Percentiles rank a stretch among this genome's conserved stretches.
Conservation (phyloP, 495 filamentous ascomycete species). For the Penicillium flavigenum region DNA sequence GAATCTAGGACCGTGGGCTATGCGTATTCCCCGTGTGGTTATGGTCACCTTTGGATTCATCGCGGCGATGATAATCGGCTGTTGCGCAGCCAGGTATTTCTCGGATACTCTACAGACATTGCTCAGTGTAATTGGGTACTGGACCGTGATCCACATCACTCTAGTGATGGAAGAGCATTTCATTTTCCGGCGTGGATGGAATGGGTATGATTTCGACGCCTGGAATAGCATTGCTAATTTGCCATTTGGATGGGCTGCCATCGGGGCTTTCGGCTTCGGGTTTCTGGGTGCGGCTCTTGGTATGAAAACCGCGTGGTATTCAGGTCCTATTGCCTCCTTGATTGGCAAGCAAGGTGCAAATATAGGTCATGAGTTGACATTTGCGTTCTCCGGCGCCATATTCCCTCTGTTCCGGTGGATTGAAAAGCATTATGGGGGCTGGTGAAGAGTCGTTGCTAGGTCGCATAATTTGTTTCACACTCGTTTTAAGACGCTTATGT, state of each 20-base stretch:
- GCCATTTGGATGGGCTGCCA: conserved; percentile 63
- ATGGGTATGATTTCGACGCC: conserved; percentile 54
- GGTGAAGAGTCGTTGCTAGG: not conserved
- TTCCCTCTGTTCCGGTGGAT: conserved; percentile 27
- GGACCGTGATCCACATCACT: conserved; percentile 71
- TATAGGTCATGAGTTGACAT: conserved; percentile 64
- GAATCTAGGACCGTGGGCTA: conserved; percentile 36
- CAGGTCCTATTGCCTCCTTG: conserved; percentile 60
- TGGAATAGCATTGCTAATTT: conserved; percentile 55
- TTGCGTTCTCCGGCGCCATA: conserved; percentile 25
- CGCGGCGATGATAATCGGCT: conserved; percentile 24
- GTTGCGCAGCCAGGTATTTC: conserved; percentile 30
- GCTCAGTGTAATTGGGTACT: conserved; percentile 54
- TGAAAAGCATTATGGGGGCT: conserved; percentile 22
- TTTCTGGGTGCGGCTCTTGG: conserved; percentile 66
- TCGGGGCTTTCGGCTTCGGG: conserved; percentile 60
- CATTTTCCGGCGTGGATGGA: conserved; percentile 61
- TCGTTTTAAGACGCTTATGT: not conserved
- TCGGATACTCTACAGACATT: conserved; percentile 27
- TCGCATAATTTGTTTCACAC: not conserved
- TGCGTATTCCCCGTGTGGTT: conserved; percentile 33
- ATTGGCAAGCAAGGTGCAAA: conserved; percentile 62
- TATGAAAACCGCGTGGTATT: conserved; percentile 70
- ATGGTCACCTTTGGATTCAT: conserved; percentile 29
- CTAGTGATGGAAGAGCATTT: conserved; percentile 68